A percentile compares a stretch with the other conserved stretches of the same genome.
Conservation (phyloP, 2,329 filamentous ascomycete genomes). For the Aspergillus udagawae region DNA sequence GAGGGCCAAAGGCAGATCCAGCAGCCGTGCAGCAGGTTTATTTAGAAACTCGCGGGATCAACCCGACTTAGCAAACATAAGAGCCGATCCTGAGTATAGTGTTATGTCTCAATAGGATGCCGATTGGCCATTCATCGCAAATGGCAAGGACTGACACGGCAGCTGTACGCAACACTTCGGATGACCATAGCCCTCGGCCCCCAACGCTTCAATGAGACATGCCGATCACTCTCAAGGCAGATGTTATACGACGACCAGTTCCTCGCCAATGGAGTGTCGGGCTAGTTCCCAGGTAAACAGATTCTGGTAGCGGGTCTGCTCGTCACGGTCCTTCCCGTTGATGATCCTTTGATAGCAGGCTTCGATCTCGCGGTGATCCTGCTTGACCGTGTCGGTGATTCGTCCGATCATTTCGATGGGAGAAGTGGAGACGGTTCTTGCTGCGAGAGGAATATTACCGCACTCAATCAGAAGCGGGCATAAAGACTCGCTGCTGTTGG, state of each 20-base stretch:
- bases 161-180: background rate
- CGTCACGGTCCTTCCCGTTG: conserved; percentile 36
- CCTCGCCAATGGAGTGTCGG: conserved; percentile 48
- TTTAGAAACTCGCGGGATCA: background rate
- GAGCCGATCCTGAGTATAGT: background rate
- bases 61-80: background rate
- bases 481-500: background rate
- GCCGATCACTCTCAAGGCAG: background rate
- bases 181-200: background rate
- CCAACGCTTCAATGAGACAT: background rate
- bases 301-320: conserved; percentile 44
- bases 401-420: conserved; percentile 4
- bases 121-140: background rate
- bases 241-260: conserved; percentile 40
- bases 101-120: background rate
- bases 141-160: background rate
- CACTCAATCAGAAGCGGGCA: background rate
- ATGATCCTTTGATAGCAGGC: conserved; percentile 41
- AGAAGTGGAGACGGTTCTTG: background rate
- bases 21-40: background rate
- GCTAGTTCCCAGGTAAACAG: conserved; percentile 51
- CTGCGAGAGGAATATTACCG: background rate
- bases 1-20: background rate
- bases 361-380: conserved; percentile 39
- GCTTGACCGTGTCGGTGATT: conserved; percentile 34